phyloP scores from a whole-genome alignment of 192 early-diverging fungal species.

The Podila epicladia region DNA sequence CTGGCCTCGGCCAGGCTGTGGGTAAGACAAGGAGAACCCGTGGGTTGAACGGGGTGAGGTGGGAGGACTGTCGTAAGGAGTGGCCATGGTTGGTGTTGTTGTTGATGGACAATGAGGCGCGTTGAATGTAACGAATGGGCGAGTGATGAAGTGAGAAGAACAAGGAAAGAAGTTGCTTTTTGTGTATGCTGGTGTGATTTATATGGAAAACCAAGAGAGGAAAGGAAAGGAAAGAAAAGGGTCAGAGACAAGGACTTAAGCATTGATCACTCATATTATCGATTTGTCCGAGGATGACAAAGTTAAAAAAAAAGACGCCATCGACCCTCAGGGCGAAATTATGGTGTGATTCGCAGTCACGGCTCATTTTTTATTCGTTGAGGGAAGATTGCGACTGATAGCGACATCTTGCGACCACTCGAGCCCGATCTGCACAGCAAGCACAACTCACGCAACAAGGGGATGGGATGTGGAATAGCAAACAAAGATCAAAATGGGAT shows the following conservation, averaged over 20 bases:
- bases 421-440: too few relatives aligned
- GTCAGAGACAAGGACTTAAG: not conserved
- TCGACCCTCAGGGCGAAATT: too few relatives aligned
- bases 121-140: not conserved
- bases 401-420: too few relatives aligned
- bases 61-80: constrained; percentile 41
- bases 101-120: not conserved
- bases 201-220: not conserved
- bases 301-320: too few relatives aligned
- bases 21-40: not conserved
- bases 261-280: too few relatives aligned
- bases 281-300: too few relatives aligned
- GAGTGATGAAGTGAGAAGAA: not conserved
- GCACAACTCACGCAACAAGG: too few relatives aligned
- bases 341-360: too few relatives aligned
- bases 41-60: constrained; percentile 18
- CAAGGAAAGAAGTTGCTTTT: not conserved
- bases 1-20: constrained; percentile 48
- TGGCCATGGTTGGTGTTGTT: constrained; percentile 8
- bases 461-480: too few relatives aligned
- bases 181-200: too few relatives aligned
- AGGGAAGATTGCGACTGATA: too few relatives aligned
- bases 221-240: constrained; percentile 4
- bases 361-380: not conserved
- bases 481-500: too few relatives aligned